phyloP scores from a whole-genome alignment of 225 moss, liverwort and hornwort species.

The Sphagnum contortum region DNA sequence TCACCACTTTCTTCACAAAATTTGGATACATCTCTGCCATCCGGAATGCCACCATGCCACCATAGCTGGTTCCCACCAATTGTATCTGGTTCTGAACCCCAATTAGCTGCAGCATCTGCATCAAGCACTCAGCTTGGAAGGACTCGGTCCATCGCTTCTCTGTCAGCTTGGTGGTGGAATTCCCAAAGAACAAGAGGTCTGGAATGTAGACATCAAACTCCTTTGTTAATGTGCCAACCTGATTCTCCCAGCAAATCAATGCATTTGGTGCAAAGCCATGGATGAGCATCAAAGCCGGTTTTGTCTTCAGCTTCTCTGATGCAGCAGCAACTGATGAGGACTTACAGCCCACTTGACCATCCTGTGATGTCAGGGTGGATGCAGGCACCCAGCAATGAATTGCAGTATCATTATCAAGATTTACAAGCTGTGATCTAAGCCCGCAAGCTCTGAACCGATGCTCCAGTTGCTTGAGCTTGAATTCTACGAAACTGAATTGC shows the following conservation, averaged over 20 bases:
- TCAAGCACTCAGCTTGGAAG: slow-evolving; percentile 57
- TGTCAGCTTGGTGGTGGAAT: slow-evolving; percentile 20
- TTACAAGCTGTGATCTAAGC: slow-evolving; percentile 25
- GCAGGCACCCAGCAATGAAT: slow-evolving; percentile 60
- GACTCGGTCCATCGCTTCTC: slow-evolving; percentile 15
- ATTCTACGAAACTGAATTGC: too few relatives aligned
- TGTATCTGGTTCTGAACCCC: slow-evolving; percentile 18
- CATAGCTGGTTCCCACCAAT: slow-evolving; percentile 61
- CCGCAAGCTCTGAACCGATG: slow-evolving; percentile 9
- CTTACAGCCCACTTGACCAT: too few relatives aligned
- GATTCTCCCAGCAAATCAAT: slow-evolving; percentile 33
- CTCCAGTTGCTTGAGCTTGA: neutral
- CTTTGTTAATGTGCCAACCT: slow-evolving; percentile 22
- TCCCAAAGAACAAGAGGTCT: slow-evolving; percentile 53
- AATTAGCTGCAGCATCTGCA: slow-evolving; percentile 19
- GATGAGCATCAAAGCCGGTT: slow-evolving; percentile 28
- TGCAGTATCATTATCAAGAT: slow-evolving; percentile 25
- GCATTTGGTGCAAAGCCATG: slow-evolving; percentile 45
- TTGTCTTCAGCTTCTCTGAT: neutral
- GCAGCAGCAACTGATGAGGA: too few relatives aligned
- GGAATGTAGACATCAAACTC: slow-evolving; percentile 43
- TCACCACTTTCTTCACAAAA: slow-evolving; percentile 34
- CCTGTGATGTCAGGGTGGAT: neutral
- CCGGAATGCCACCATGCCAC: slow-evolving; percentile 37
- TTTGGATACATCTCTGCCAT: slow-evolving; percentile 31